phyloP scores from a whole-genome alignment of 139 green algal genomes.

The Closterium sp. region DNA sequence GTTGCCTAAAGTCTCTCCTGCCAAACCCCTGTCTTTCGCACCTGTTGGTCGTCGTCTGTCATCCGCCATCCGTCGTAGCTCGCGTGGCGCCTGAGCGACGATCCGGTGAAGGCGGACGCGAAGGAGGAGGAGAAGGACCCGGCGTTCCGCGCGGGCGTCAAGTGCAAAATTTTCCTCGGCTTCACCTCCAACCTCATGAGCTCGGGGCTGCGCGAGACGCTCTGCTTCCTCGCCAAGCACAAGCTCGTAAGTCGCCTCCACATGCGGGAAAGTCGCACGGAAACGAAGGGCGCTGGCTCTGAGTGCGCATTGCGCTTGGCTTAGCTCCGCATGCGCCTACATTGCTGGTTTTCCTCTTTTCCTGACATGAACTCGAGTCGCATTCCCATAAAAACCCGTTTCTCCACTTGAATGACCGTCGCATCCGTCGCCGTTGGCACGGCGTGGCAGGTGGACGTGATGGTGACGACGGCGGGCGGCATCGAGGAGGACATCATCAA shows the following conservation, averaged over 20 bases:
- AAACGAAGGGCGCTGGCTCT: too few relatives aligned
- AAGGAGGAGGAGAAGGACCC: slow-evolving; percentile 50
- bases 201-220: slow-evolving; percentile 76
- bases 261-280: too few relatives aligned
- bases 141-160: background rate
- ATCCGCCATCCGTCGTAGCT: background rate
- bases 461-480: slow-evolving; percentile 94
- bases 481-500: slow-evolving; percentile 99
- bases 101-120: slow-evolving; percentile 60
- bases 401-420: too few relatives aligned
- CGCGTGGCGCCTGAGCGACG: slow-evolving; percentile 78
- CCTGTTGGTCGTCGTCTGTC: too few relatives aligned
- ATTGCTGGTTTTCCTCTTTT: too few relatives aligned
- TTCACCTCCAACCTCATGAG: slow-evolving; percentile 97
- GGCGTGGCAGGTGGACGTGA: slow-evolving; percentile 88
- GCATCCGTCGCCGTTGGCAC: too few relatives aligned
- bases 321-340: too few relatives aligned
- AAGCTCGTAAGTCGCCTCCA: background rate
- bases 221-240: slow-evolving; percentile 50
- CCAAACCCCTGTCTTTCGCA: too few relatives aligned
- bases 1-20: too few relatives aligned
- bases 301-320: too few relatives aligned
- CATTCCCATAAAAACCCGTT: too few relatives aligned
- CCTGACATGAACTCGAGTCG: too few relatives aligned
- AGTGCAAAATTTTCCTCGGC: slow-evolving; percentile 85